Conservation (phyloP, 2,329 filamentous ascomycete genomes). For the Scolecobasidium constrictum region DNA sequence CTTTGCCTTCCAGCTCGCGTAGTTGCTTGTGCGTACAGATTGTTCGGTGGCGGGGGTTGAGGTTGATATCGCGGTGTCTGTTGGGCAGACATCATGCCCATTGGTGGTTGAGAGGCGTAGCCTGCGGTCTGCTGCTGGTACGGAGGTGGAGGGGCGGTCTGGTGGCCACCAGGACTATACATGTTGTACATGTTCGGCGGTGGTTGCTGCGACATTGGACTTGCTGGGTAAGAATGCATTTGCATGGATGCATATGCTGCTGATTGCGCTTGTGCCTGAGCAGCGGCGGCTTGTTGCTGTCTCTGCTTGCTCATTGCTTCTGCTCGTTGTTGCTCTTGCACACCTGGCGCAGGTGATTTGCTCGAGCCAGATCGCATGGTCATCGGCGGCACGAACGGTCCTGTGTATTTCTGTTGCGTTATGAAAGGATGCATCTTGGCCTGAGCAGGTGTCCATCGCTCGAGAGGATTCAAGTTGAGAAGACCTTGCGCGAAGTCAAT, state of each 20-base stretch:
- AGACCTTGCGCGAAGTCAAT: slow-evolving; percentile 96
- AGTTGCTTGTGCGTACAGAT: slow-evolving; percentile 62
- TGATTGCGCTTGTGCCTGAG: slow-evolving; percentile 50
- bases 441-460: slow-evolving; percentile 96
- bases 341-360: slow-evolving; percentile 83
- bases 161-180: slow-evolving; percentile 53
- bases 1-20: slow-evolving; percentile 73
- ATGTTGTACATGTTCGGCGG: slow-evolving; percentile 55
- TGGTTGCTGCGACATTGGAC: slow-evolving; percentile 36
- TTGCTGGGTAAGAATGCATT: slow-evolving; percentile 43
- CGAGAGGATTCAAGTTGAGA: slow-evolving; percentile 87
- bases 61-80: slow-evolving; percentile 34
- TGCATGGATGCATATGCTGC: slow-evolving; percentile 56
- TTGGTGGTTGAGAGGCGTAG: slow-evolving; percentile 19
- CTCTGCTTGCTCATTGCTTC: slow-evolving; percentile 90
- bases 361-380: slow-evolving; percentile 80
- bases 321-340: slow-evolving; percentile 90
- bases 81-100: slow-evolving; percentile 36
- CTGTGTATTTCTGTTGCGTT: slow-evolving; percentile 94
- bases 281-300: slow-evolving; percentile 46
- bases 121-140: slow-evolving; percentile 53
- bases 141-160: slow-evolving; percentile 68
- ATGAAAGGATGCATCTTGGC: slow-evolving; percentile 97
- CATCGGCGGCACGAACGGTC: slow-evolving; percentile 93
- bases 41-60: slow-evolving; percentile 44